Conservation (phyloP, 2,329 filamentous ascomycete genomes). For the Fusarium nanum region DNA sequence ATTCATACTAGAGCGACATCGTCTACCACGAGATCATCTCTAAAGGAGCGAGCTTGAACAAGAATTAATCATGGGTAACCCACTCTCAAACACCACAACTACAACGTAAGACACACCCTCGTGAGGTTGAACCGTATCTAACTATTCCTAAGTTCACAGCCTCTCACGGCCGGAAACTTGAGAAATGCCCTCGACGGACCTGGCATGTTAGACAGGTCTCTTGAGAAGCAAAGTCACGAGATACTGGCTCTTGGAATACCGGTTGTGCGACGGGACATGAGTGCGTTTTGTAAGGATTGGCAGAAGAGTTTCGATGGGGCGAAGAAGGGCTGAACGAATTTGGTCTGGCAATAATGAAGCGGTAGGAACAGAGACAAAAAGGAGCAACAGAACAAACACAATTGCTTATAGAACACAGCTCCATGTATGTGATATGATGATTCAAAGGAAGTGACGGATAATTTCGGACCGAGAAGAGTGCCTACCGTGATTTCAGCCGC, state of each 20-base stretch:
- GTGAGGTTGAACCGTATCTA: fast-evolving
- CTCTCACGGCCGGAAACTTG: not conserved
- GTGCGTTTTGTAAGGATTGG: fast-evolving
- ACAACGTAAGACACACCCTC: fast-evolving
- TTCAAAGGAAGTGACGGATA: not conserved
- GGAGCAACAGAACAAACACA: not conserved
- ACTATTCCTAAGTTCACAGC: not conserved
- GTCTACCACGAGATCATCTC: too few relatives aligned
- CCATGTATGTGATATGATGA: too few relatives aligned
- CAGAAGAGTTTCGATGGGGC: not conserved
- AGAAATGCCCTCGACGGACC: fast-evolving
- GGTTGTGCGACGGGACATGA: not conserved
- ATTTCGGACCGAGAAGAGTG: not conserved
- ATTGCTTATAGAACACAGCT: too few relatives aligned
- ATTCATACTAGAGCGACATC: too few relatives aligned
- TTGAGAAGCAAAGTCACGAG: not conserved
- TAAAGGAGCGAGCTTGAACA: too few relatives aligned
- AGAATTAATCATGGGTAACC: not conserved
- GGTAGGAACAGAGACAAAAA: fast-evolving
- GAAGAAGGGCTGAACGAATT: not conserved
- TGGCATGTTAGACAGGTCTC: fast-evolving
- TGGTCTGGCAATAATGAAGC: fast-evolving
- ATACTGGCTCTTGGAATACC: not conserved
- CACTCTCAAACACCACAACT: not conserved
- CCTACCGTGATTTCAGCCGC: not conserved